Conservation (phyloP, 129 eudicot species). For the Flaveria bidentis region DNA sequence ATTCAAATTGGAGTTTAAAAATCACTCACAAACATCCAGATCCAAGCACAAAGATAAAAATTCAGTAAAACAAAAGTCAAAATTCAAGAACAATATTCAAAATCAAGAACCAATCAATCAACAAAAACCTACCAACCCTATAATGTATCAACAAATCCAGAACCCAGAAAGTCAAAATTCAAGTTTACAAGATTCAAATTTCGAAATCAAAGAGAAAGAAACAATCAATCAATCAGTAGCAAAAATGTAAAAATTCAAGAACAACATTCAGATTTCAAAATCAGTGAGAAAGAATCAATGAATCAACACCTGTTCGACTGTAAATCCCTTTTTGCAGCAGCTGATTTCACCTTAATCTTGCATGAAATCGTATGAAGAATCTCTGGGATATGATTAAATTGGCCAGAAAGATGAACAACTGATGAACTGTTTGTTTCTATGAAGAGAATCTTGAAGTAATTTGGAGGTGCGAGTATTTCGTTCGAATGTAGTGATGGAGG, state of each 20-base stretch:
- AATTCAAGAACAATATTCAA: neutral
- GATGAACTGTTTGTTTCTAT: too few relatives aligned
- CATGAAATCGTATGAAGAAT: neutral
- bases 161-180: neutral
- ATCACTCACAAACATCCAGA: neutral
- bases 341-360: constrained; percentile 16
- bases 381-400: neutral
- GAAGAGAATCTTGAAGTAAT: constrained; percentile 8
- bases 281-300: neutral
- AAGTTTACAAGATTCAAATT: neutral
- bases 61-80: neutral
- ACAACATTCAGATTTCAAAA: neutral
- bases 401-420: neutral
- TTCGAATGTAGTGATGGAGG: constrained; percentile 22
- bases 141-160: neutral
- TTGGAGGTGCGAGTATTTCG: constrained; percentile 23
- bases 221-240: neutral
- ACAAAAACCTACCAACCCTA: too few relatives aligned
- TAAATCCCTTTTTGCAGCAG: constrained; percentile 3
- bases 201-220: too few relatives aligned
- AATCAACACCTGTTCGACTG: neutral
- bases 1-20: too few relatives aligned
- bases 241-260: neutral
- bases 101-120: neutral
- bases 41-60: constrained; percentile 12